phyloP scores from a whole-genome alignment of 1,284 basidiomycete genomes.

The Cutaneotrichosporon dermatis region DNA sequence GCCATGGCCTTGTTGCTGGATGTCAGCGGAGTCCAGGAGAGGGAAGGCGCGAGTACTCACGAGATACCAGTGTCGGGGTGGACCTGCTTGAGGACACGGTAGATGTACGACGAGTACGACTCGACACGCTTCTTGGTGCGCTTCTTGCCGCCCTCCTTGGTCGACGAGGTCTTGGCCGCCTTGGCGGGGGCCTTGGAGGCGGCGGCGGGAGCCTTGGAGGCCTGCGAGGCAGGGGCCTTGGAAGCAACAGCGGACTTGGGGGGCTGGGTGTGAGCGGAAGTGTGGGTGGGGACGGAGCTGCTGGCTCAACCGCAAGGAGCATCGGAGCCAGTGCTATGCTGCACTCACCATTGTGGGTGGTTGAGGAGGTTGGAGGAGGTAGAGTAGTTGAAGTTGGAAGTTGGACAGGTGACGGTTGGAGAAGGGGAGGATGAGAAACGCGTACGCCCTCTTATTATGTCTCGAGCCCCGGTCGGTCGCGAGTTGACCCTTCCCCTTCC shows the following conservation, averaged over 20 bases:
- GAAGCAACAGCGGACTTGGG: constrained; percentile 49
- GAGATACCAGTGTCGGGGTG: constrained; percentile 93
- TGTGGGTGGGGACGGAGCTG: too few species aligned
- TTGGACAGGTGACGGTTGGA: neutral
- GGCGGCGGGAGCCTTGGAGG: constrained; percentile 50
- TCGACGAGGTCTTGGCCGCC: constrained; percentile 19
- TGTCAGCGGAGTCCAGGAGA: too few species aligned
- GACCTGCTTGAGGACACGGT: constrained; percentile 67
- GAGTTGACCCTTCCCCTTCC: too few species aligned
- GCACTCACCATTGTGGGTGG: constrained; percentile 31
- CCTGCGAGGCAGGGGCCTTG: constrained; percentile 61
- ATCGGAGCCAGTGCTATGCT: too few species aligned
- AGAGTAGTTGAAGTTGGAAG: constrained; percentile 11
- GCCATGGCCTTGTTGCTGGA: constrained; percentile 84
- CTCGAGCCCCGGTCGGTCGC: too few species aligned
- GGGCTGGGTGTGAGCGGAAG: constrained; percentile 28
- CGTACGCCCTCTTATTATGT: too few species aligned
- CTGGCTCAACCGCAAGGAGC: too few species aligned
- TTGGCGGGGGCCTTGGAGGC: constrained; percentile 62
- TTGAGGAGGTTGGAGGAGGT: constrained; percentile 13
- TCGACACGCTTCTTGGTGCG: constrained; percentile 82
- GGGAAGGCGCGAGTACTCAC: neutral
- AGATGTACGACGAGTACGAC: constrained; percentile 91
- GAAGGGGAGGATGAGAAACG: too few species aligned
- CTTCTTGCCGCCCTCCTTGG: constrained; percentile 48